These are phyloP conservation scores for Pseudozyma flocculosa DNA, from an alignment of 1,284 basidiomycete species.

Conservation along the genomic window DNA sequence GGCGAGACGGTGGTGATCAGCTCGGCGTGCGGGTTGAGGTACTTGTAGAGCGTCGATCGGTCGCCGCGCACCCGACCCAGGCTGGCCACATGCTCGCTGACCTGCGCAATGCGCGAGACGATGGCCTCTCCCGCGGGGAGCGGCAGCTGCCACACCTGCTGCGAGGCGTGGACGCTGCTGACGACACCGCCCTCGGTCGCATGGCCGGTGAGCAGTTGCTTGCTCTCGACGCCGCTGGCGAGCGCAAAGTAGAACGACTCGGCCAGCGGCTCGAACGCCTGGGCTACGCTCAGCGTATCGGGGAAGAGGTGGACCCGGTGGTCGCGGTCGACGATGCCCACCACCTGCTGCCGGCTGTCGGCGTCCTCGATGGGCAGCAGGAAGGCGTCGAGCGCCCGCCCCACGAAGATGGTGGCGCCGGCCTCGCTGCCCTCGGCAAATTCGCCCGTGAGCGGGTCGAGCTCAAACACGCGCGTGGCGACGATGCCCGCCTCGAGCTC, in stretches of 20 bases:
- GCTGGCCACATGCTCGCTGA: slow-evolving; percentile 24
- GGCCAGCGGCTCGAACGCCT: slow-evolving; percentile 26
- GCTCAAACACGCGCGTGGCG: slow-evolving; percentile 50
- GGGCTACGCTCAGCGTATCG: slow-evolving; percentile 26
- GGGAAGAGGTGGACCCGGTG: slow-evolving; percentile 56
- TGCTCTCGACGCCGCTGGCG: background rate
- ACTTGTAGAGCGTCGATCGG: slow-evolving; percentile 88
- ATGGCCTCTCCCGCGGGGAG: slow-evolving; percentile 34
- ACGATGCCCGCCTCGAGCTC: slow-evolving; percentile 19
- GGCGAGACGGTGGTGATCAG: slow-evolving; percentile 65
- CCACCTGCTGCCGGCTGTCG: slow-evolving; percentile 59
- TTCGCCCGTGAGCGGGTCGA: slow-evolving; percentile 53
- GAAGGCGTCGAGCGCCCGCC: slow-evolving; percentile 38
- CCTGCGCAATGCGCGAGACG: slow-evolving; percentile 9
- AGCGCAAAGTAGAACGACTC: slow-evolving; percentile 28
- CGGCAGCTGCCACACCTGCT: slow-evolving; percentile 38
- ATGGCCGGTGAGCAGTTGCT: slow-evolving; percentile 28
- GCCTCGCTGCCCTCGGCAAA: slow-evolving; percentile 30
- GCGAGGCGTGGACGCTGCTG: slow-evolving; percentile 19
- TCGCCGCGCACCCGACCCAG: slow-evolving; percentile 79
- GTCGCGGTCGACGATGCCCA: slow-evolving; percentile 67
- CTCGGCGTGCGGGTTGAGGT: slow-evolving; percentile 79
- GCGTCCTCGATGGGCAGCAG: slow-evolving; percentile 38
- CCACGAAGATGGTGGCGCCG: slow-evolving; percentile 33
- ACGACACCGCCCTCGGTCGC: slow-evolving; percentile 14